These are phyloP conservation scores for Hysterangium stoloniferum DNA, from an alignment of 768 basidiomycete species.

Conservation along the genomic window DNA sequence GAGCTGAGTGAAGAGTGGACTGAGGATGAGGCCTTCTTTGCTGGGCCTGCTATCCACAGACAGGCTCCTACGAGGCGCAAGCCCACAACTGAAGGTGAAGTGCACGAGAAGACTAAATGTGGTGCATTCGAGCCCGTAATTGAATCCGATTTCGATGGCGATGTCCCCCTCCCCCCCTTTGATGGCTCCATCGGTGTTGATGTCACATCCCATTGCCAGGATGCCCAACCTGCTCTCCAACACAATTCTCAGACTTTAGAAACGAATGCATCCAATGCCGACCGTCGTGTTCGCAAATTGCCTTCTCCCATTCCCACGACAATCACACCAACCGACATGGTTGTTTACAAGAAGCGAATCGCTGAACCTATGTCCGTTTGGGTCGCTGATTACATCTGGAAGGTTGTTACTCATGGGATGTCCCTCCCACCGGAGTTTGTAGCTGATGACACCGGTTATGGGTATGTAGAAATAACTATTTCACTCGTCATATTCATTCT, in stretches of 20 bases:
- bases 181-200: constrained; percentile 21
- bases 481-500: constrained; percentile 9
- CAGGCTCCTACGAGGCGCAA: neutral
- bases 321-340: constrained; percentile 41
- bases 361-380: constrained; percentile 74
- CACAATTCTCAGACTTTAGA: constrained; percentile 19
- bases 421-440: constrained; percentile 48
- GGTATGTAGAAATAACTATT: too few species aligned
- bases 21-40: constrained; percentile 10
- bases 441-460: constrained; percentile 14
- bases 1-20: constrained; percentile 10
- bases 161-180: neutral
- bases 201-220: constrained; percentile 19
- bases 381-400: constrained; percentile 77
- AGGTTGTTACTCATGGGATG: constrained; percentile 67
- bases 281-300: constrained; percentile 23
- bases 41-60: neutral
- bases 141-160: neutral
- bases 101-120: neutral
- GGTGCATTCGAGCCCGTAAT: neutral
- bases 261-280: constrained; percentile 16
- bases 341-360: constrained; percentile 54
- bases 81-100: neutral
- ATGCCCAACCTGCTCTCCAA: constrained; percentile 16
- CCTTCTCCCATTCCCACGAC: constrained; percentile 33